phyloP scores from a whole-genome alignment of 2,329 filamentous ascomycete species.

The Arthrocladium fulminans region DNA sequence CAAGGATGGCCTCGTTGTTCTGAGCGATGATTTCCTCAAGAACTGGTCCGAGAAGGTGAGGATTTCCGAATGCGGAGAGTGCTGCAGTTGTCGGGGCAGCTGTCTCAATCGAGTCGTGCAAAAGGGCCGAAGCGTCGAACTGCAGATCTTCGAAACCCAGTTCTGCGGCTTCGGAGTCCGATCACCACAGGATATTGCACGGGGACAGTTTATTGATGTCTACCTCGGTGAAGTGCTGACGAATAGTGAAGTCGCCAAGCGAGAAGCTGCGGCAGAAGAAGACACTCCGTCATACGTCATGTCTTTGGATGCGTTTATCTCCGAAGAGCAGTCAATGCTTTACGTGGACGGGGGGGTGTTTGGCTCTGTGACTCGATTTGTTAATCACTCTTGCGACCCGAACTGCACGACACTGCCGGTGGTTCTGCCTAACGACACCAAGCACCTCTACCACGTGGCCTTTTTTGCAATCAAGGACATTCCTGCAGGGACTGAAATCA shows the following conservation, averaged over 20 bases:
- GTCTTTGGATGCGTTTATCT: conserved; percentile 31
- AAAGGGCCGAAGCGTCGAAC: conserved; percentile 30
- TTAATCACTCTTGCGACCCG: conserved; percentile 42
- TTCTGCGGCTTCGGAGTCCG: conserved; percentile 37
- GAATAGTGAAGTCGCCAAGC: conserved; percentile 28
- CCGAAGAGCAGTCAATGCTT: conserved; percentile 26
- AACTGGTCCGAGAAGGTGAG: conserved; percentile 11
- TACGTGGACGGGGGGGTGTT: conserved; percentile 37
- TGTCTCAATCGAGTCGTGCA: conserved; percentile 38
- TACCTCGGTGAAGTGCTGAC: conserved; percentile 40
- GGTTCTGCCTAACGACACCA: conserved; percentile 33
- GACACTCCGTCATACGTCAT: conserved; percentile 35
- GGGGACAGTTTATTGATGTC: conserved; percentile 38
- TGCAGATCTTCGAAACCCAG: conserved; percentile 37
- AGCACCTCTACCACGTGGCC: conserved; percentile 37
- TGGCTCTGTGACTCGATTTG: conserved; percentile 37
- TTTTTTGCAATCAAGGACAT: conserved; percentile 40
- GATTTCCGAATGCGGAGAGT: conserved; percentile 33
- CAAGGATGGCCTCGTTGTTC: conserved; percentile 11
- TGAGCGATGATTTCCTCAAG: conserved; percentile 17
- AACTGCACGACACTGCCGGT: conserved; percentile 39
- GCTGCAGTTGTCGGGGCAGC: conserved; percentile 28
- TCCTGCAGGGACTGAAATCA: conserved; percentile 34
- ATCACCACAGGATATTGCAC: conserved; percentile 29
- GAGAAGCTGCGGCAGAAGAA: conserved; percentile 28